These are phyloP conservation scores for Aspergillus costaricaensis DNA, from an alignment of 2,329 filamentous ascomycete genomes.

Conservation along the genomic window DNA sequence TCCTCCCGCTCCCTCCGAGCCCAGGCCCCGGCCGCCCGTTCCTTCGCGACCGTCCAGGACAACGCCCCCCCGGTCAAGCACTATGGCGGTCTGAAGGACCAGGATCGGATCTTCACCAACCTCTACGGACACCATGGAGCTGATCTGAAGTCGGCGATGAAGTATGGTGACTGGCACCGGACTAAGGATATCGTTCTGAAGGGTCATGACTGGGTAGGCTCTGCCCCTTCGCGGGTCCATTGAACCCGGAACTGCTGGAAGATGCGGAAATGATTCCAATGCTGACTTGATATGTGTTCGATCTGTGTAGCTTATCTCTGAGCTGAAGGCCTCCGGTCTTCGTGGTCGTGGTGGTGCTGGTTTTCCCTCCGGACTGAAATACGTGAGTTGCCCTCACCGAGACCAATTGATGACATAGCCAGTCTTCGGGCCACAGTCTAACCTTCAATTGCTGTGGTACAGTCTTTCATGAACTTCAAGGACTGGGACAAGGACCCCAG, in stretches of 20 bases:
- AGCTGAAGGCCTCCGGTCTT: conserved; percentile 94
- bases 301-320: conserved; percentile 74
- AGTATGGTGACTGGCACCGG: conserved; percentile 99
- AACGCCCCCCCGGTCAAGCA: conserved; percentile 59
- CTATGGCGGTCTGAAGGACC: conserved; percentile 87
- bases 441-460: conserved; percentile 10
- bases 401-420: neutral
- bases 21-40: conserved; percentile 53
- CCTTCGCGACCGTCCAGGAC: conserved; percentile 80
- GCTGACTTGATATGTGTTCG: conserved; percentile 25
- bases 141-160: conserved; percentile 90
- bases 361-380: conserved; percentile 98
- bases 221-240: neutral
- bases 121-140: conserved; percentile 90
- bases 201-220: conserved; percentile 83
- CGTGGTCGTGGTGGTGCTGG: conserved; percentile 95
- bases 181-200: conserved; percentile 98
- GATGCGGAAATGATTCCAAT: conserved; percentile 4
- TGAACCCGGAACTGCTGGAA: neutral
- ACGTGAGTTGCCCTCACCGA: conserved; percentile 63
- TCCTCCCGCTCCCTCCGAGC: conserved; percentile 46
- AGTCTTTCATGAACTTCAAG: conserved; percentile 99
- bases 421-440: neutral
- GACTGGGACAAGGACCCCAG: conserved; percentile 98
- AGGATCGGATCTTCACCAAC: conserved; percentile 99